A percentile compares a stretch with the other conserved stretches of the same genome.
Evolutionary conservation across 306 rosid species (phyloP).

Genomic region (Trifolium repens): DNA sequence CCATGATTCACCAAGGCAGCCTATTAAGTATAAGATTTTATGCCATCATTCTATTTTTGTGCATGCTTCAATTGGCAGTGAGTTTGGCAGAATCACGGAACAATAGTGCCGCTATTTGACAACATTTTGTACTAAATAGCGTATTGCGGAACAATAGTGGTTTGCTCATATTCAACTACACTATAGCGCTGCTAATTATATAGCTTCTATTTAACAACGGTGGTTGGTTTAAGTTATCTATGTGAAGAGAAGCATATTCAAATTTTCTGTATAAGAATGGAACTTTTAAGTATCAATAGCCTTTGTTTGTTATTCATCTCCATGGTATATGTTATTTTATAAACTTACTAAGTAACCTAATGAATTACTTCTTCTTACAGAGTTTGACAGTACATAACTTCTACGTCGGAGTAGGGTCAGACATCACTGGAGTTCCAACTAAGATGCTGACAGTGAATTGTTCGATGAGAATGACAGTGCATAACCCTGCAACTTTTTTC

Average conservation of each 20-base stretch:
- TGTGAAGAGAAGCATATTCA: background rate
- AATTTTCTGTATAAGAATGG: background rate
- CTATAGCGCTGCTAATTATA: background rate
- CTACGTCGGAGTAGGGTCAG: slow-evolving; percentile 79
- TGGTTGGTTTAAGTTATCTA: slow-evolving; percentile 8
- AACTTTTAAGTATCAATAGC: slow-evolving; percentile 5
- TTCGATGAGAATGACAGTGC: slow-evolving; percentile 65
- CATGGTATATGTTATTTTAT: background rate
- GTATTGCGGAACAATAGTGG: background rate
- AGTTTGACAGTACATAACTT: slow-evolving; percentile 77
- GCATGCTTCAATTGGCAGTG: background rate
- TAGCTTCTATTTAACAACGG: background rate
- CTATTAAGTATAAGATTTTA: slow-evolving; percentile 3
- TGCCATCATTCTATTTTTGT: slow-evolving; percentile 5
- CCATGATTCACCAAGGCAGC: background rate
- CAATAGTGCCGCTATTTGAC: background rate
- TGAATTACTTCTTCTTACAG: slow-evolving; percentile 52
- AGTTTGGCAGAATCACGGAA: background rate
- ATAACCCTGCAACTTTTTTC: slow-evolving; percentile 85
- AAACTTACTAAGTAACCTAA: slow-evolving; percentile 2
- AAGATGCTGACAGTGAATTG: slow-evolving; percentile 82
- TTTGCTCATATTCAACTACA: background rate
- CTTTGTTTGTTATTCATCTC: slow-evolving; percentile 6
- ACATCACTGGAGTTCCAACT: slow-evolving; percentile 84
- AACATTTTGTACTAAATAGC: background rate